Base-by-base conservation (phyloP, 2,329 filamentous ascomycete species). In the Dactylonectria estremocensis region DNA sequence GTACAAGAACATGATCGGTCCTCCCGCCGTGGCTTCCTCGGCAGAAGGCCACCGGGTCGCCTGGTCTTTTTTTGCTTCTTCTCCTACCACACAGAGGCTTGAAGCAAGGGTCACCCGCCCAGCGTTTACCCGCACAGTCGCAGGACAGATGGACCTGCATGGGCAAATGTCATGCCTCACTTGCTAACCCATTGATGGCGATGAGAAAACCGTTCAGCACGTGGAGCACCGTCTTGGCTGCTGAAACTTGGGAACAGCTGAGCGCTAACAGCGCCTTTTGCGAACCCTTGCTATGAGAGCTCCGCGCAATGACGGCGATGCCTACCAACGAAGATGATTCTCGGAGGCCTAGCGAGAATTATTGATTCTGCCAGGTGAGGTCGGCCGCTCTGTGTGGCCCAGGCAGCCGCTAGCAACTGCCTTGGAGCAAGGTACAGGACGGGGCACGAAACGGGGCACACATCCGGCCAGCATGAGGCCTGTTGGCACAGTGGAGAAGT, bases 141-240 rank as follows among this genome's bases (percentile, higher is more conserved):
- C 11, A 58, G 40, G 35, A n/a, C 11, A 31, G 35, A 48, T 33
- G 46, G 45, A 52, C 37, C 56, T 50, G 48, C 57, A 71, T 57
- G 48, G 40, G 46, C 20, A 46, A 52, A 63, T 43, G 13, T 49
- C 45, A 69, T 70, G 28, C 59, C 57, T 67, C 55, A 55, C 18
- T 61, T 49, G 20, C 60, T 46, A 56, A 68, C n/a, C 28, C 24
- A 24, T 50, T 24, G 37, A 53, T 53, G 49, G 52, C 48, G 52
- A 62, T 50, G 61, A 62, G 69, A 63, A 67, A 73, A 67, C 72
- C 72, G 70, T 74, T 71, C 70, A 61, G 62, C 72, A 73, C 72
- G 70, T 74, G 72, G 69, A 73, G 61, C 59, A 64, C 58, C 69
- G 64, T 58, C 72, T 72, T 73, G 68, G 72, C 60, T 64, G 46